Evolutionary conservation across 2,329 filamentous ascomycete genomes (phyloP), one percentile per base, ranked within the genome.

Genomic region (Aspergillus brasiliensis): DNA sequence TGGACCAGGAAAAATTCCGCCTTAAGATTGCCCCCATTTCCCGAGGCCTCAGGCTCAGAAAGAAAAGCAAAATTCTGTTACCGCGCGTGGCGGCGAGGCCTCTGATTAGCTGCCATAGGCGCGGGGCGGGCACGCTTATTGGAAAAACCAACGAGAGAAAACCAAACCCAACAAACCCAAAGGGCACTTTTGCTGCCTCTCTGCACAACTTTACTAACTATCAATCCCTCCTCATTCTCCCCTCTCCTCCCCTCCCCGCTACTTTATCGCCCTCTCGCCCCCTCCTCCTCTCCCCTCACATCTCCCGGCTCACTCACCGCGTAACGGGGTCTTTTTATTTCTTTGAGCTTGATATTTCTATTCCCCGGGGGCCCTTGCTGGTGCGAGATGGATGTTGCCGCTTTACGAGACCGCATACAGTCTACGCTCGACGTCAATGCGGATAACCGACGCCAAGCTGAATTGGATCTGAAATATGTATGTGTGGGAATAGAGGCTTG

Each of bases 381-480:
- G 68, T 72, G 69, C 72, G 76, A 73, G 72, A 87, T 87, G 85
- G 85, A 87, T 77, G 84, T 84, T 71, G 78, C 81, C 72, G 83
- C 79, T 69, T 79, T 89, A 67, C 80, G 86, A 75, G 83, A 83
- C 77, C 84, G 86, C 73, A 88, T 89, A 72, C 82, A 85, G 77
- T 83, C 84, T 69, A 88, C 86, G 58, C 82, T 89, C 67, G 84
- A 87, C 72, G 74, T 84, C 65, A 86, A 88, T 79, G 83, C 84
- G 64, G 83, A 86, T 67, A 82, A 79, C 70, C 81, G 86, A 70
- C 82, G 83, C 69, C 84, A 87, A 75, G 86, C 86, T 61, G 86
- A 88, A 78, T 73, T 84, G 69, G 85, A 88, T 71, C 77, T 89
- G 67, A 87, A 86, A 83, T 83, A 84, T 81, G 85, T 88, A 80